A percentile compares a stretch with the other conserved stretches of the same genome.
Conservation (phyloP, 176 grass and related monocot species). For the Eragrostis nindensis region DNA sequence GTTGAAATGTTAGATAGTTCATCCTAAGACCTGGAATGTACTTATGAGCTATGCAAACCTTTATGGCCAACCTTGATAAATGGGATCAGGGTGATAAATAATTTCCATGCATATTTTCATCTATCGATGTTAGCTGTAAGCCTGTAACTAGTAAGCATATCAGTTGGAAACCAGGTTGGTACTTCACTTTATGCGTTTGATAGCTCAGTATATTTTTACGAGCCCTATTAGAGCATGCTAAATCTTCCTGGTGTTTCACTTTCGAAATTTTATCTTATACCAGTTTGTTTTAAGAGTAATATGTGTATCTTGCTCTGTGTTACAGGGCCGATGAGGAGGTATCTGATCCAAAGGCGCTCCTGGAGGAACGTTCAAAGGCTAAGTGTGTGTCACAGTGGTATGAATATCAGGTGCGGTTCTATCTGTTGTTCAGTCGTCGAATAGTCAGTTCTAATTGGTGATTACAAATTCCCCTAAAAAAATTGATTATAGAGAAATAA, state of each 20-base stretch:
- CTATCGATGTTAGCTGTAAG: neutral
- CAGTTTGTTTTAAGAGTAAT: neutral
- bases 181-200: neutral
- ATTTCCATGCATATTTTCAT: neutral
- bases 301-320: conserved; percentile 11
- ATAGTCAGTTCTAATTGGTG: neutral
- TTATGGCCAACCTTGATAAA: neutral
- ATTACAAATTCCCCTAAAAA: too few relatives aligned
- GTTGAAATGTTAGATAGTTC: neutral
- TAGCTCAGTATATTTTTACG: conserved; percentile 11
- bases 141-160: neutral
- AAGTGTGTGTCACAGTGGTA: conserved; percentile 82
- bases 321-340: conserved; percentile 83
- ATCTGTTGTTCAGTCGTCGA: conserved; percentile 14
- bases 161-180: neutral
- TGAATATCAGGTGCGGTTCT: conserved; percentile 58
- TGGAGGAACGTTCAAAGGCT: conserved; percentile 67
- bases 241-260: neutral
- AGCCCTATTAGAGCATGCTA: neutral
- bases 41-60: neutral
- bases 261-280: neutral
- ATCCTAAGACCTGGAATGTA: neutral
- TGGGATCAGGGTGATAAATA: neutral
- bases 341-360: conserved; percentile 69
- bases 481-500: too few relatives aligned